Percentiles rank a stretch among this genome's conserved stretches.
Conservation (phyloP, 2,329 filamentous ascomycete species). For the Coleophoma crateriformis region DNA sequence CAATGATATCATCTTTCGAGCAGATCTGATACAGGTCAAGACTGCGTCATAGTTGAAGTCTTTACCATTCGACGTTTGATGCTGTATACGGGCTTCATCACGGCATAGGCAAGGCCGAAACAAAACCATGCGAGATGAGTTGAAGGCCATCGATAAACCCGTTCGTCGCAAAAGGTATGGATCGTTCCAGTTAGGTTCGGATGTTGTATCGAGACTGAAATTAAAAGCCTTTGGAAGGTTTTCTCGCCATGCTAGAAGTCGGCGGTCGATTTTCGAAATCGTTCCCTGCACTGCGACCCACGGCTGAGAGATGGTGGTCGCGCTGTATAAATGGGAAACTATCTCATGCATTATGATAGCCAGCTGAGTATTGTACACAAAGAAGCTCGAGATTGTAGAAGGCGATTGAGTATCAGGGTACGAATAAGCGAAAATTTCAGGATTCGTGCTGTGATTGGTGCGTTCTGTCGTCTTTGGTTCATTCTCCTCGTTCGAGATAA, state of each 20-base stretch:
- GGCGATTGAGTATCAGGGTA: constrained; percentile 10
- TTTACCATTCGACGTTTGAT: constrained; percentile 7
- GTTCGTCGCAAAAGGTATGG: constrained; percentile 7
- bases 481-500: neutral
- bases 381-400: constrained; percentile 14
- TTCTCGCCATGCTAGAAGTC: constrained; percentile 13
- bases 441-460: neutral
- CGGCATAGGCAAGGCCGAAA: constrained; percentile 21
- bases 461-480: neutral
- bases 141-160: constrained; percentile 16
- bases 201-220: constrained; percentile 11
- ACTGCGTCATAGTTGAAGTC: constrained; percentile 16
- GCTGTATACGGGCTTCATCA: constrained; percentile 12
- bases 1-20: constrained; percentile 14
- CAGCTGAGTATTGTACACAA: constrained; percentile 20
- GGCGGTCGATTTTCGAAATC: constrained; percentile 12
- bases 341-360: constrained; percentile 20
- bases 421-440: neutral
- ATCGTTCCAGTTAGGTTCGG: constrained; percentile 8
- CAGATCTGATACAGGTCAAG: constrained; percentile 14
- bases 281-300: constrained; percentile 18
- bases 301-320: constrained; percentile 14
- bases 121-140: constrained; percentile 18
- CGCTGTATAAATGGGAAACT: constrained; percentile 18
- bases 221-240: constrained; percentile 11